Base-by-base conservation (phyloP, 352 stramenopile species). In the Globisporangium takayamanum region DNA sequence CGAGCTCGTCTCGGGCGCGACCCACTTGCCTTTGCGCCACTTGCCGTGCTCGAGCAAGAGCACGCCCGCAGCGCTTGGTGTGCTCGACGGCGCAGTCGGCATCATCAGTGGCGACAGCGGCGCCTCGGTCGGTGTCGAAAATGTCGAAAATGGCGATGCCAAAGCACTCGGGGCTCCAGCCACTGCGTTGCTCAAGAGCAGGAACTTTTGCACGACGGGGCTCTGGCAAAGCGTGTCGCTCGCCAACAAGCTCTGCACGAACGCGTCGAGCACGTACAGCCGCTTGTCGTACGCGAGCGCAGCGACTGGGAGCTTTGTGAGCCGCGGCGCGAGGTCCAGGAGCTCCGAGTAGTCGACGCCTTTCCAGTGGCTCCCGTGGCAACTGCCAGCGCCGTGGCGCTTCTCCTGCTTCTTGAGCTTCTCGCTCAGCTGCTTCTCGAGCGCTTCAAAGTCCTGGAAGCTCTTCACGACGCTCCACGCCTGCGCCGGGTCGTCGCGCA, bases 221-320 rank as follows among this genome's bases (percentile, higher is more conserved):
- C 82, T 92, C 58, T 92, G 82, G 53, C 82, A 84, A 18, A 94
- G 62, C 33, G 80, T 88, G 60, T 88, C 77, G 53, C 78, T 84
- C 41, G 67, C 63, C 18, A 92, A 52, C 22, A 94, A 55, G n/a
- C 82, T 77, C 68, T 89, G 77, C 47, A 94, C 56, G 53, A 87
- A 94, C 49, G 74, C 62, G 25, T 90, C 77, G 8, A 92, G 67
- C 42, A 89, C 67, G 22, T 76, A 66, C 59, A 89, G 49, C 16
- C 74, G 74, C 67, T 83, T 83, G 14, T 87, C 79, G 68, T 92
- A 92, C 15, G 73, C 55, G 28, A 84, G 50, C 25, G 67, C 61
- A 22, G 53, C 54, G 11, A 67, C 52, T 5, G 70, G 59, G 20
- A 87, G 66, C n/a, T 73, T 63, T 55, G 70, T 78, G n/a, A 87